Evolutionary conservation across 768 basidiomycete genomes (phyloP).

Genomic region (Tylopilus intermedius): DNA sequence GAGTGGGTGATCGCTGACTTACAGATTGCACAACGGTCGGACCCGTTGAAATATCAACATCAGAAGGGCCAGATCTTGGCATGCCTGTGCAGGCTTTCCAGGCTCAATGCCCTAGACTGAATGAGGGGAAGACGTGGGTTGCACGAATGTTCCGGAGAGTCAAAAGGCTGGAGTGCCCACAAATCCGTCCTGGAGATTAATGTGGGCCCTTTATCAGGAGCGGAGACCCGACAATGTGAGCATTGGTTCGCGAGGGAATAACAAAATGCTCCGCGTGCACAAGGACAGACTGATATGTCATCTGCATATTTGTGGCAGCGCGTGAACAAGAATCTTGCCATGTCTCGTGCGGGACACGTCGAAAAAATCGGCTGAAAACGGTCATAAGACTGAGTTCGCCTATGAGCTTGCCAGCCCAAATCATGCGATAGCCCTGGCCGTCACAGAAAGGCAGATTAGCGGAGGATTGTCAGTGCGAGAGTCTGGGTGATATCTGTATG

Average conservation of each 20-base stretch:
- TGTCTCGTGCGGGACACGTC: background rate
- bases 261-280: conserved; percentile 6
- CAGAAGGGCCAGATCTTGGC: background rate
- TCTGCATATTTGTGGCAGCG: conserved; percentile 6
- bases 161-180: background rate
- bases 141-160: background rate
- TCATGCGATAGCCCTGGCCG: background rate
- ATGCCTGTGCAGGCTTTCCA: background rate
- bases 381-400: background rate
- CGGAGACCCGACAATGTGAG: background rate
- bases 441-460: background rate
- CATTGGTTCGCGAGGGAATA: conserved; percentile 9
- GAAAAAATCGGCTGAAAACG: background rate
- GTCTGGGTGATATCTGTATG: background rate
- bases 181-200: background rate
- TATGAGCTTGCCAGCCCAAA: background rate
- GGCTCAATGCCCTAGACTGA: background rate
- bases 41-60: background rate
- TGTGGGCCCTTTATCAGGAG: conserved; percentile 6
- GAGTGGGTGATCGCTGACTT: background rate
- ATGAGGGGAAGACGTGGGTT: background rate
- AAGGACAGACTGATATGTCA: background rate
- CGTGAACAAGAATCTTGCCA: conserved; percentile 2
- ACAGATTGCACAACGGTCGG: background rate
- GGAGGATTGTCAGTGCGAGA: background rate